These are phyloP conservation scores for Allomyces macrogynus DNA, from an alignment of 192 early-diverging fungal genomes.

Conservation along the genomic window DNA sequence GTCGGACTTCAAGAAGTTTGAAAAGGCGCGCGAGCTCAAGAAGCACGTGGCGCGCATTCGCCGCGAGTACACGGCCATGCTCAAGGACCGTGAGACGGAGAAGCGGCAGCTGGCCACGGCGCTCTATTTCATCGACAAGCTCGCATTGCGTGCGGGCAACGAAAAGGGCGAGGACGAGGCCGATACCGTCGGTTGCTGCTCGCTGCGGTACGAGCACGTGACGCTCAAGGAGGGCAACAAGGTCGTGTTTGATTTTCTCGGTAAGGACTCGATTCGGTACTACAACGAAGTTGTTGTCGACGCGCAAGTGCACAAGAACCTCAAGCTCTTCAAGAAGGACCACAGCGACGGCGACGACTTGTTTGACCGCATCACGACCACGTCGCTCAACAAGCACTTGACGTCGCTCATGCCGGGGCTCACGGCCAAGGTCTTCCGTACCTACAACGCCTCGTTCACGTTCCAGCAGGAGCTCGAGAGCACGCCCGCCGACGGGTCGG, in stretches of 20 bases:
- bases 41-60: conserved; percentile 57
- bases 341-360: conserved; percentile 55
- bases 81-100: conserved; percentile 60
- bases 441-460: conserved; percentile 83
- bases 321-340: conserved; percentile 65
- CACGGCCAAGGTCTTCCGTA: conserved; percentile 98
- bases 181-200: conserved; percentile 97
- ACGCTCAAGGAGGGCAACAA: conserved; percentile 61
- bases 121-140: conserved; percentile 84
- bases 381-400: conserved; percentile 72
- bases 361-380: conserved; percentile 81
- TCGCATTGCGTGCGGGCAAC: conserved; percentile 89
- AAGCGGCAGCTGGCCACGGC: conserved; percentile 79
- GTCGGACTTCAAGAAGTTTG: conserved; percentile 89
- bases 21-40: conserved; percentile 81
- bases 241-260: conserved; percentile 85
- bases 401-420: conserved; percentile 69
- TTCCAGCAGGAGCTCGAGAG: conserved; percentile 71
- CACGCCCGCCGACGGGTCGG: conserved; percentile 43
- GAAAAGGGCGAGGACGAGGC: conserved; percentile 96
- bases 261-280: conserved; percentile 95
- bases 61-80: conserved; percentile 47
- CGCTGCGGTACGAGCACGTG: conserved; percentile 80
- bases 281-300: conserved; percentile 66
- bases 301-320: conserved; percentile 80